phyloP scores from a whole-genome alignment of 305 asterid species.

The Fraxinus platypoda region DNA sequence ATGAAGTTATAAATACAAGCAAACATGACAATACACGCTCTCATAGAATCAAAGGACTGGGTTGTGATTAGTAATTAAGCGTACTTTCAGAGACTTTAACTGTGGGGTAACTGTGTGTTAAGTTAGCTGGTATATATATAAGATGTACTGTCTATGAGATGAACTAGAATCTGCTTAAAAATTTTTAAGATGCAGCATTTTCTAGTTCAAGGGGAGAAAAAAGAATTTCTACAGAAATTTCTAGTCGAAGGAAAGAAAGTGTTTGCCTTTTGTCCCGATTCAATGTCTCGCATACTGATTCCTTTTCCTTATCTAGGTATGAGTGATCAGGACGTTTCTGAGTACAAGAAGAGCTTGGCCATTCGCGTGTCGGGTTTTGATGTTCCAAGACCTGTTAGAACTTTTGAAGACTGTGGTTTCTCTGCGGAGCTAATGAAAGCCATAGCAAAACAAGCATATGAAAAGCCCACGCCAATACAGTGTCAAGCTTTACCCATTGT shows the following conservation, averaged over 20 bases:
- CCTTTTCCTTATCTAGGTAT: conserved; percentile 50
- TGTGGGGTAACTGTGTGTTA: neutral
- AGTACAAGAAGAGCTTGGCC: conserved; percentile 71
- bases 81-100: neutral
- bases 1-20: neutral
- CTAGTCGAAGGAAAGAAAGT: neutral
- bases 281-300: neutral
- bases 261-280: neutral
- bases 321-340: conserved; percentile 77
- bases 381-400: conserved; percentile 85
- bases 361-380: conserved; percentile 94
- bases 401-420: conserved; percentile 85
- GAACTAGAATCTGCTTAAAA: neutral
- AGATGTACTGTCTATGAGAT: neutral
- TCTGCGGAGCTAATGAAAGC: conserved; percentile 81
- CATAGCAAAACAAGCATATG: conserved; percentile 87
- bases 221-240: neutral
- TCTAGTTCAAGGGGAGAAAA: neutral
- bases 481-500: conserved; percentile 93
- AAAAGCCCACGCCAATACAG: conserved; percentile 91
- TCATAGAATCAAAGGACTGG: neutral
- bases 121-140: neutral
- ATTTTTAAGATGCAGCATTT: neutral
- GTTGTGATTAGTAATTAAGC: neutral
- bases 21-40: neutral